Conservation (phyloP, 768 basidiomycete genomes). For the Psilocybe cyanescens region DNA sequence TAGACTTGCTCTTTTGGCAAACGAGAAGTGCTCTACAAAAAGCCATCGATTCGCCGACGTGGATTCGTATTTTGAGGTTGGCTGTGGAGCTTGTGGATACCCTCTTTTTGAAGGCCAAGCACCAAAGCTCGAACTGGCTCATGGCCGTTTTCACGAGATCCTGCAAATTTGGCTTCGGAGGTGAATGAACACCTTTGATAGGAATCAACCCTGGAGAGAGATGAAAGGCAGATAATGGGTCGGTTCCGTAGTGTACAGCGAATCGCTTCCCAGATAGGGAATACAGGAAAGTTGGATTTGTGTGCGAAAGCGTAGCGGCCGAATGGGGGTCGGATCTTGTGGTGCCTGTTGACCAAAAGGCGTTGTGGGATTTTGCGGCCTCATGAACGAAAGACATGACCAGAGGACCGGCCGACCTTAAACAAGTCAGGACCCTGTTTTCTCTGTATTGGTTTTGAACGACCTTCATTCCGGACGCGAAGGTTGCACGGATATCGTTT, state of each 20-base stretch:
- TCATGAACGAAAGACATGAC: conserved; percentile 5
- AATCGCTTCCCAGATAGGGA: conserved; percentile 40
- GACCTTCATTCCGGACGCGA: conserved; percentile 22
- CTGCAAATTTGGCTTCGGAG: conserved; percentile 5
- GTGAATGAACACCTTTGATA: conserved; percentile 14
- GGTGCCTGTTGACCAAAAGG: conserved; percentile 48
- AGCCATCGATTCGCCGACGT: conserved; percentile 42
- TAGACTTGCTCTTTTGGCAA: conserved; percentile 18
- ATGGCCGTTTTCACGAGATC: conserved; percentile 33
- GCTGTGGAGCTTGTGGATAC: conserved; percentile 4
- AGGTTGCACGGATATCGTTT: conserved; percentile 23
- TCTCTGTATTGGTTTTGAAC: conserved; percentile 11
- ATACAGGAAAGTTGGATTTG: conserved; percentile 53
- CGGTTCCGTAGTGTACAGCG: conserved; percentile 48
- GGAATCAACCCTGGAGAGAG: conserved; percentile 34
- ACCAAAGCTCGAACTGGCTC: conserved; percentile 39
- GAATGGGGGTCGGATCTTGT: conserved; percentile 24
- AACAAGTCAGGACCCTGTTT: conserved; percentile 11
- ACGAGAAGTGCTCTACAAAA: conserved; percentile 39
- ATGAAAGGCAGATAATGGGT: conserved; percentile 48
- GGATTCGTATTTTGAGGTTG: conserved; percentile 40
- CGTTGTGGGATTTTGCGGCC: conserved; percentile 12
- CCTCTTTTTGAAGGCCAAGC: conserved; percentile 29
- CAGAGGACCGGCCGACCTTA: conserved; percentile 42
- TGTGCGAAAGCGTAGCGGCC: conserved; percentile 21